Base-by-base conservation (phyloP, 176 grass and related monocot species). In the Phragmites australis region DNA sequence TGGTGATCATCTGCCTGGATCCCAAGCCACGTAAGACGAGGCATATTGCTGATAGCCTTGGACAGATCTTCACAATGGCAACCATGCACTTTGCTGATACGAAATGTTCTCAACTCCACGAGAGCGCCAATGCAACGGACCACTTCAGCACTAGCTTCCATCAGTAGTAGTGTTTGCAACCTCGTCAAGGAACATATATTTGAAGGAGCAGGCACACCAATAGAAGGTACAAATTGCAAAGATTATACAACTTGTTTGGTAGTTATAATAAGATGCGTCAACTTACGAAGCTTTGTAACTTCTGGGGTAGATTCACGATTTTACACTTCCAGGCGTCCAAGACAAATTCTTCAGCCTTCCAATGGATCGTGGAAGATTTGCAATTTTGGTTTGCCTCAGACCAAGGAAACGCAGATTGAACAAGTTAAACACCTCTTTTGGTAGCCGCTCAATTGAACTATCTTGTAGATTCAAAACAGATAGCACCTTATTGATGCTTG, bases 341-440 rank as follows among this genome's bases (percentile, higher is more conserved):
- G 1, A 72, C 76, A 37, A 46, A 65, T 88, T 83, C 26, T 79
- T 54, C 12, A 88, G 80, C 59, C 74, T 88, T 39, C 80, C 81
- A 23, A 88, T 47, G 44, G 70, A 78, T 71, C 25, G 22, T 19
- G 86, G 69, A 25, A 79, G 68, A 21, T 44, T 72, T 42, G 40
- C 0, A 72, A 83, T 66, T 34, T 79, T 79, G 5, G 86, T 88
- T 58, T 16, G 19, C n/a, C 86, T 72, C 45, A 88, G 73, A n/a
- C 86, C 57, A 26, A 88, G 67, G 63, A 66, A 88, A 46, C 86
- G 46, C 22, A 88, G 58, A 37, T 88, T 88, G 47, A 83, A 79
- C 58, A 88, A 58, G 16, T 74, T 49, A 49, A 78, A 70, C 74
- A 88, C 81, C 43, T 88, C 80, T 3, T 66, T 78, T 12, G 67